Evolutionary conservation across 1,139 yeast genomes (phyloP), one percentile per base, ranked within the genome.

Genomic region (Hyphopichia buzzinii): DNA sequence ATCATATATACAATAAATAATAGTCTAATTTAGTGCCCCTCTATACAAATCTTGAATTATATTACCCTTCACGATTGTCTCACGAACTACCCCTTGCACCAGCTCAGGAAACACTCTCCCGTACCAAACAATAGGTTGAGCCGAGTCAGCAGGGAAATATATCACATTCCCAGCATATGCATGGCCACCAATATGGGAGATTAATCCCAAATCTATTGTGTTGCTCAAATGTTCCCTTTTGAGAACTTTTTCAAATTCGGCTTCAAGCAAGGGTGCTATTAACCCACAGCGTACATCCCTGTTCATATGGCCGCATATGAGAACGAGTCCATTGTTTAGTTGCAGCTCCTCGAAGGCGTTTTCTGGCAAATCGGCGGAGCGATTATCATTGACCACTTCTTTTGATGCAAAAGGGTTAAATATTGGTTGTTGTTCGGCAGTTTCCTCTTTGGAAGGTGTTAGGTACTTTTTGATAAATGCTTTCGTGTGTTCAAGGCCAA

Each of bases 181-280:
- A 52, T 84, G 94, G 0, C 94, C 94, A 0, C 92, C 90, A 30
- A 84, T 64, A 53, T 84, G 94, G 8, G 86, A 77, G 1, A 82
- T 65, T 13, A 72, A 52, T 0, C 86, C 86, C 14, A 81, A 69
- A n/a, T 66, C 62, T 2, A 70, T 55, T 27, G 57, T 49, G 1
- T 39, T 31, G 3, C 41, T 43, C 12, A 55, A 37, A 8, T 55
- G 48, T 31, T 69, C 62, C 2, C 43, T 32, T 8, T 47, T 41
- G n/a, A 79, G 47, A 1, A 74, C 79, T 29, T 44, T 47, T 13
- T 55, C 51, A 39, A 84, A 77, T 52, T 84, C 89, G 4, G 62
- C 48, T 29, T 57, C 51, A 0, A 84, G 51, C 14, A 77, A 37
- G 0, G 88, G 88, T 0, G 84, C 90, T 8, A 80, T 47, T 14